Conservation (phyloP, 495 filamentous ascomycete genomes). For the Parathielavia appendiculata region DNA sequence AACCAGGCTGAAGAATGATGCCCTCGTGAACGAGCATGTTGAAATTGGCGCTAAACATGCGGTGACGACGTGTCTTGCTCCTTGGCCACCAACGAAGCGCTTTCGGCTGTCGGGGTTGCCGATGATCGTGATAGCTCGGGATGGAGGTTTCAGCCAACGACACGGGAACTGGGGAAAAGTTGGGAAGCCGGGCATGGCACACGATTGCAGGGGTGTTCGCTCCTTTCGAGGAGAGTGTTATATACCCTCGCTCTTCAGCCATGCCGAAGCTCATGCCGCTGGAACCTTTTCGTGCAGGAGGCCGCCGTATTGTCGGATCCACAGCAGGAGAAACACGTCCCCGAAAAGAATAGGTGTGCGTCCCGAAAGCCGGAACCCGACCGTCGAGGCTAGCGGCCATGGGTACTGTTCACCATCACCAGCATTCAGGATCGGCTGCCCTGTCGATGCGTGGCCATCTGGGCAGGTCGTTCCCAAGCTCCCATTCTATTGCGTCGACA, state of each 20-base stretch:
- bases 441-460: conserved; percentile 10
- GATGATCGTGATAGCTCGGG: conserved; percentile 3
- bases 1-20: not conserved
- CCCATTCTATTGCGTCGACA: conserved; percentile 25
- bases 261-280: not conserved
- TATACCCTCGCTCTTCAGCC: conserved; percentile 16
- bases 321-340: not conserved
- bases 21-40: not conserved
- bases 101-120: not conserved
- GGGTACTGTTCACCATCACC: conserved; percentile 6
- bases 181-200: conserved; percentile 1
- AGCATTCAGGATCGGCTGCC: not conserved
- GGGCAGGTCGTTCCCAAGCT: conserved; percentile 23
- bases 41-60: not conserved
- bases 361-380: not conserved
- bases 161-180: not conserved
- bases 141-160: conserved; percentile 3
- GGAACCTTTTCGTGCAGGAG: not conserved
- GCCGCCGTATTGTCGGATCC: not conserved
- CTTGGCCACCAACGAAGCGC: not conserved
- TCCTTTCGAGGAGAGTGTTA: not conserved
- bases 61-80: not conserved
- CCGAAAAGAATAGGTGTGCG: not conserved
- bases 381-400: conserved; percentile 6
- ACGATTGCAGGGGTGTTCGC: not conserved